These are phyloP conservation scores for Trichoderma asperellum DNA, from an alignment of 2,329 filamentous ascomycete species.

Conservation along the genomic window DNA sequence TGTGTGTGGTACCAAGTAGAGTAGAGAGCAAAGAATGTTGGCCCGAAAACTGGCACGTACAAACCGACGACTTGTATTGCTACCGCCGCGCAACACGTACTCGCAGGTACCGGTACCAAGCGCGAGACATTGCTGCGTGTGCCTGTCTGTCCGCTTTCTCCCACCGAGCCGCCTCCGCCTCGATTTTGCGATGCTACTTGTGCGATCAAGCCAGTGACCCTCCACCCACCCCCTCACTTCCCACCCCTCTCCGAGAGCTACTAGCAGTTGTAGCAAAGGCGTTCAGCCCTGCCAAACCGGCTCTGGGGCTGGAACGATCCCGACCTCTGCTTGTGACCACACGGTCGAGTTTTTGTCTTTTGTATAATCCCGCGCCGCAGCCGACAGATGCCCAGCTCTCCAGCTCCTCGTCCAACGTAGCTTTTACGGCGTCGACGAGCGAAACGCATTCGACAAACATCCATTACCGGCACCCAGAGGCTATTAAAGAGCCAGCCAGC, in stretches of 20 bases:
- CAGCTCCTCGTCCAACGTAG: constrained; percentile 22
- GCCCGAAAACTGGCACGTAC: background rate
- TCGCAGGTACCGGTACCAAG: background rate
- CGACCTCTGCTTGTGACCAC: constrained; percentile 9
- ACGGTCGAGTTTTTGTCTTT: background rate
- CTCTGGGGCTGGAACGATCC: constrained; percentile 16
- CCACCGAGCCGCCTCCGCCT: constrained; percentile 25
- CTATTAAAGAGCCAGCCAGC: background rate
- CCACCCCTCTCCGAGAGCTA: constrained; percentile 18
- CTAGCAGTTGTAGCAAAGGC: constrained; percentile 8
- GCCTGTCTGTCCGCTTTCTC: constrained; percentile 27
- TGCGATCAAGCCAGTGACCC: constrained; percentile 7
- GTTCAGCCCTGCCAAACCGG: constrained; percentile 25
- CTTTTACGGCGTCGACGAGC: background rate
- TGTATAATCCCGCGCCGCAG: constrained; percentile 25
- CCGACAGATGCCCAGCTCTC: constrained; percentile 22
- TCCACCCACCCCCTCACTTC: constrained; percentile 26
- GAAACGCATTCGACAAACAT: background rate
- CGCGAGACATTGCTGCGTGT: constrained; percentile 3
- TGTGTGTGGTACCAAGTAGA: background rate
- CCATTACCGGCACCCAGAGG: background rate
- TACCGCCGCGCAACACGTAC: too few species aligned
- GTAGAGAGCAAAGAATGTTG: background rate
- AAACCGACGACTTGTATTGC: too few species aligned
- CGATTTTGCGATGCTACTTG: constrained; percentile 9